Base-by-base conservation (phyloP, 495 filamentous ascomycete species). In the Tuber calosporum region DNA sequence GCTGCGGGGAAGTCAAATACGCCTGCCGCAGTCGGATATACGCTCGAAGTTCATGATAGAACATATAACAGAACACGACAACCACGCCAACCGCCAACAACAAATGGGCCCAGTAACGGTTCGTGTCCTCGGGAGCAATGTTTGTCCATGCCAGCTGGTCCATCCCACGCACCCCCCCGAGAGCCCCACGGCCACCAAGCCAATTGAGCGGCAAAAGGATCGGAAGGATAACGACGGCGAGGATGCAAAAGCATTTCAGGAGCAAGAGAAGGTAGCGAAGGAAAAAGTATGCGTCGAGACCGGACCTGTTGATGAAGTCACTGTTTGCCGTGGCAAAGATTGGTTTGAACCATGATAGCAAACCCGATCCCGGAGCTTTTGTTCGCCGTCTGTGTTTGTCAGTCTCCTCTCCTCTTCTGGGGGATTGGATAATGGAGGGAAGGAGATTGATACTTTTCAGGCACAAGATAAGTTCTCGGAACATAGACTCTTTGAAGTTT, bases 241-340 rank as follows among this genome's bases (percentile, higher is more conserved):
- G 85, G 11, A 93, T 91, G 30, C 95, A 82, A 79, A 98, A 98
- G 74, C 97, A 94, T 80, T 96, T 91, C 48, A 99, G 87, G 3
- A 99, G 88, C 82, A 96, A 95, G 72, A 94, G 92, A 22, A 99
- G 86, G 82, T 96, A 99, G 71, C 96, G 92, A 1, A 99, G 86
- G 84, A 98, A 99, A 83, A 99, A 96, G 85, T 97, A 99, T 79
- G 96, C 94, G 83, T 99, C 95, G 53, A 99, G 87, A 8, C 95
- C 95, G 82, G 93, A 97, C 83, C 97, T 97, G 53, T 92, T 90
- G 74, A 97, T 95, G 81, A 97, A 90, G 76, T 97, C 92, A 53
- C 72, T 79, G 41, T 81, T 82, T n/a, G n/a, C 91, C 86, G 82
- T 93, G 90, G 67, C 88, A 86, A 71, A 92, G 92, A 80, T 86